phyloP scores from a whole-genome alignment of 192 early-diverging fungal genomes.

The Backusella australiensis region DNA sequence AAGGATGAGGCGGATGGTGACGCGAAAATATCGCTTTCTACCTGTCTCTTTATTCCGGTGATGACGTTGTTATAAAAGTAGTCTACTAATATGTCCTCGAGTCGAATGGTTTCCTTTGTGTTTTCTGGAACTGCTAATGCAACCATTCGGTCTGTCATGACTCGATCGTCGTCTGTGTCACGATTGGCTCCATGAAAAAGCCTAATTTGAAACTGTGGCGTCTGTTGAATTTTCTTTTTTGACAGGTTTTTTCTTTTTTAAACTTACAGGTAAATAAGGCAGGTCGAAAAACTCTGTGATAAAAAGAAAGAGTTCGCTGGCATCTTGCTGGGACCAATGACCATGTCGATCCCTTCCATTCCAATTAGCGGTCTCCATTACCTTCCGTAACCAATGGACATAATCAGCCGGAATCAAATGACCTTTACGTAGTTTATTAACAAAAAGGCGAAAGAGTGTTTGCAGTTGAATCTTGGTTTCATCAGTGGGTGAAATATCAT shows the following conservation, averaged over 20 bases:
- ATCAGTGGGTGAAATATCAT: conserved; percentile 27
- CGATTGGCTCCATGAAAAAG: conserved; percentile 66
- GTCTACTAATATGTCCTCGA: conserved; percentile 55
- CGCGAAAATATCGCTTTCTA: conserved; percentile 8
- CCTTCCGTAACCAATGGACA: conserved; percentile 50
- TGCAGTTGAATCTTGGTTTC: conserved; percentile 41
- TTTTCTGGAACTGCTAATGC: conserved; percentile 14
- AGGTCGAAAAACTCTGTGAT: conserved; percentile 60
- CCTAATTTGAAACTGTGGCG: conserved; percentile 44
- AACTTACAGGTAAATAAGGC: conserved; percentile 63
- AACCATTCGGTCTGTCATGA: conserved; percentile 64
- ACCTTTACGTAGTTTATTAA: conserved; percentile 62
- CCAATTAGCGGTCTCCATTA: conserved; percentile 54
- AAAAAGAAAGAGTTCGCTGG: conserved; percentile 69
- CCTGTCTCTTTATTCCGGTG: conserved; percentile 47
- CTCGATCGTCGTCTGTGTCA: conserved; percentile 62
- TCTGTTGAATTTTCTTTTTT: not conserved
- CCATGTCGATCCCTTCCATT: conserved; percentile 17
- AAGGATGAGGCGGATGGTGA: no score
- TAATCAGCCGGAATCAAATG: conserved; percentile 49
- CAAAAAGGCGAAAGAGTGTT: conserved; percentile 50
- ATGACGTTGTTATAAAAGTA: conserved; percentile 67
- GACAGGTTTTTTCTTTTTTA: not conserved
- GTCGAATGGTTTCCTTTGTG: conserved; percentile 21
- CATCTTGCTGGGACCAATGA: conserved; percentile 57